Evolutionary conservation across 306 rosid species (phyloP).

Genomic region (Fagus sylvatica): DNA sequence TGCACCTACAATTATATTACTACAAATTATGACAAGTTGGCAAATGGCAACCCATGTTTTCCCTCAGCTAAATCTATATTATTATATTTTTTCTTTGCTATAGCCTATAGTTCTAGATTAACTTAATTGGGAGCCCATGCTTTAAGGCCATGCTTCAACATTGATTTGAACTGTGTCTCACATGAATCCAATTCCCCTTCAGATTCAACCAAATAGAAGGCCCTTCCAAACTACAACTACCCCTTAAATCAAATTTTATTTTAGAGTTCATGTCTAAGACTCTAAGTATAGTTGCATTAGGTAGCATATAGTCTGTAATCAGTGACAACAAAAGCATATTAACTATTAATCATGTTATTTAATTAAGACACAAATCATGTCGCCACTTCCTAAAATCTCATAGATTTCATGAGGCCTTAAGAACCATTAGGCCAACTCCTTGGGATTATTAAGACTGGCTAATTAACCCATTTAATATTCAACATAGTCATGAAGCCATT

Average conservation of each 20-base stretch:
- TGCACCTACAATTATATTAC: background rate
- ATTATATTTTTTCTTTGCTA: too few relatives aligned
- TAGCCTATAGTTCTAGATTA: too few relatives aligned
- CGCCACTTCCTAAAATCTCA: background rate
- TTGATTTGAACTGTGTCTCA: background rate
- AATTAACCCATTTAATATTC: background rate
- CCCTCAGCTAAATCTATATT: too few relatives aligned
- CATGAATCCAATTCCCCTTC: background rate
- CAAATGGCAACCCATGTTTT: too few relatives aligned
- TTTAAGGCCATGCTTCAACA: background rate
- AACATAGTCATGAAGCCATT: background rate
- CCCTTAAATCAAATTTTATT: background rate
- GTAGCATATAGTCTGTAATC: background rate
- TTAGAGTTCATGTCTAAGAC: background rate
- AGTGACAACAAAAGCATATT: background rate
- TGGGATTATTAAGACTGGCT: background rate
- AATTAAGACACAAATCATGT: background rate
- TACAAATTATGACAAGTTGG: background rate
- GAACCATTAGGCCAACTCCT: too few relatives aligned
- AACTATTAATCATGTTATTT: too few relatives aligned
- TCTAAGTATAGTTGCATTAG: background rate
- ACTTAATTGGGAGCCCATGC: background rate
- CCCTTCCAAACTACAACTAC: background rate
- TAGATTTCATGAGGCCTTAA: too few relatives aligned
- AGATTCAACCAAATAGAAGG: background rate